Base-by-base conservation (phyloP, 495 filamentous ascomycete genomes). In the Clavariopsis aquatica region DNA sequence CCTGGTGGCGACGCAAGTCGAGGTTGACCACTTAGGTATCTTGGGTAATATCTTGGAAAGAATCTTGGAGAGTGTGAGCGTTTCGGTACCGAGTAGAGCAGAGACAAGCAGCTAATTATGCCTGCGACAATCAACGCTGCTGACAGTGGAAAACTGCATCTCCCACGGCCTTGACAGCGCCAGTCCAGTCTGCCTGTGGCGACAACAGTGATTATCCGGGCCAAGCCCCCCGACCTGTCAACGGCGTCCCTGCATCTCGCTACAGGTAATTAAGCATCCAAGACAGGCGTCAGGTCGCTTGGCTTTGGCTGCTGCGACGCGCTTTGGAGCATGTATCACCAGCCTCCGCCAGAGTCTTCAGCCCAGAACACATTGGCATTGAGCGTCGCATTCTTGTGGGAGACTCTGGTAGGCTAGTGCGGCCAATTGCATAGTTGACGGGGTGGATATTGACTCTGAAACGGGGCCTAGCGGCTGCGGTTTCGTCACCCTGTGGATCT, bases 401-500 rank as follows among this genome's bases (percentile, higher is more conserved):
- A 36, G n/a, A 17, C 38, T n/a, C 4, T 5, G 4, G 52, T 36
- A 31, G 22, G 23, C 24, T 20, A 31, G 52, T 8, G 36, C 24
- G n/a, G 26, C 51, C 17, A 54, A 17, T 56, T 17, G 53, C 53
- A 43, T 56, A 22, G 19, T 22, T 7, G 31, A 29, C 5, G 8
- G 29, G 29, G 31, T 38, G 29, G 28, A 12, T 43, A 23, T 8
- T 38, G 19, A 10, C 8, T 4, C 53, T 56, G 53, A 56, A 56
- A 56, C 53, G 20, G 26, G 9, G 12, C 53, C 19, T 7, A 31
- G 20, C n/a, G 36, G 53, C 51, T 53, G 51, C 53, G 31, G 45
- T 34, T 29, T 56, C 53, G 31, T 43, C 53, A 56, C 53, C 53
- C 19, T 43, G 53, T 15, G 28, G 51, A 31, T 31, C 51, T 3